These are phyloP conservation scores for Candida qinlingensis DNA, from an alignment of 805 yeast species.

Conservation along the genomic window DNA sequence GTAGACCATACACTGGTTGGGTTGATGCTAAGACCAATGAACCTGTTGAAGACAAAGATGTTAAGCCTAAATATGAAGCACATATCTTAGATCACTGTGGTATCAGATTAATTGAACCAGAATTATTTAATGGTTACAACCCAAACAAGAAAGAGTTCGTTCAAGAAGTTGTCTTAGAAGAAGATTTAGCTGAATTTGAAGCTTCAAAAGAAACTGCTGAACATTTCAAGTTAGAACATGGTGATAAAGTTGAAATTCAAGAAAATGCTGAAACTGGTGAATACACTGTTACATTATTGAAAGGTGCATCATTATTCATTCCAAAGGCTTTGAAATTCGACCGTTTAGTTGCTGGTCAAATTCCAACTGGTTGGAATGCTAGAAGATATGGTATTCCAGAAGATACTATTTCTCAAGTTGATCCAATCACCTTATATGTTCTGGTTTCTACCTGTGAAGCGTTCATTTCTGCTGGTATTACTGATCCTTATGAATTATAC, in stretches of 20 bases:
- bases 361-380: slow-evolving; percentile 98
- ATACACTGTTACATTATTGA: slow-evolving; percentile 81
- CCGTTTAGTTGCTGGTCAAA: slow-evolving; percentile 72
- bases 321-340: slow-evolving; percentile 74
- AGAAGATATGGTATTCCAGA: slow-evolving; percentile 91
- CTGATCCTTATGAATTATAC: slow-evolving; percentile 98
- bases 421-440: slow-evolving; percentile 88
- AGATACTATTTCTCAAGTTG: slow-evolving; percentile 90
- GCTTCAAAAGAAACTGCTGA: slow-evolving; percentile 92
- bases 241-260: slow-evolving; percentile 87
- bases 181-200: slow-evolving; percentile 94
- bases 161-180: slow-evolving; percentile 95
- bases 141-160: slow-evolving; percentile 89
- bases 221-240: slow-evolving; percentile 91
- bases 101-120: slow-evolving; percentile 95
- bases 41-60: slow-evolving; percentile 92
- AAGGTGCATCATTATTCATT: slow-evolving; percentile 86
- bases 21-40: slow-evolving; percentile 88
- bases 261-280: slow-evolving; percentile 88
- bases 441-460: slow-evolving; percentile 96
- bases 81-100: slow-evolving; percentile 90
- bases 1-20: slow-evolving; percentile 94
- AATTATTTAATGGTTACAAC: slow-evolving; percentile 87
- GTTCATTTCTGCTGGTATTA: slow-evolving; percentile 86
- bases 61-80: slow-evolving; percentile 87